Percentiles rank a stretch among this genome's conserved stretches.
Conservation (phyloP, 1,284 basidiomycete species). For the Boletus mariae region DNA sequence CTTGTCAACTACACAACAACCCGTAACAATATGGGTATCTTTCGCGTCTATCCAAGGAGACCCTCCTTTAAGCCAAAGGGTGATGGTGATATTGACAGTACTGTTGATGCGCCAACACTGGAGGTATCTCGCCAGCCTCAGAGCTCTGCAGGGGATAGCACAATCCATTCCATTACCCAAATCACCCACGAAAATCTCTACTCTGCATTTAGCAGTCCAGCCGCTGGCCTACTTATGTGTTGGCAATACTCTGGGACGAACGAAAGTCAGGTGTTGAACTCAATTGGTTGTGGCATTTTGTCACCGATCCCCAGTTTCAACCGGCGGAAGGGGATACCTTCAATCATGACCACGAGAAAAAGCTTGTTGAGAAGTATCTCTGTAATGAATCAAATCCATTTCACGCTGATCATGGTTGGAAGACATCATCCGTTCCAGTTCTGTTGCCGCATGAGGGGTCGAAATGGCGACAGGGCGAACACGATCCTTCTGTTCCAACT, state of each 20-base stretch:
- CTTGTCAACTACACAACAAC: too few relatives aligned
- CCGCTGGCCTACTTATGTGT: slow-evolving; percentile 5
- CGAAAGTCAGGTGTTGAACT: background rate
- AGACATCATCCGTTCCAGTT: background rate
- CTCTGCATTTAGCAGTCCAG: slow-evolving; percentile 5
- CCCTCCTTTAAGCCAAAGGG: too few relatives aligned
- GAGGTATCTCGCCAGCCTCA: too few relatives aligned
- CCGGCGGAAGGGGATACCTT: background rate
- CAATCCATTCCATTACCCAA: too few relatives aligned
- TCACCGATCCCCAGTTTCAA: background rate
- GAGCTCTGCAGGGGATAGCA: too few relatives aligned
- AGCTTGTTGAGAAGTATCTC: background rate
- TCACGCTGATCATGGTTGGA: background rate
- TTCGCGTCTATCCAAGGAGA: too few relatives aligned
- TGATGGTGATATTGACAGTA: too few relatives aligned
- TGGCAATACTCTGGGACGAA: slow-evolving; percentile 10
- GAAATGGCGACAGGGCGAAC: background rate
- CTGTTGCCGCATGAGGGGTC: background rate
- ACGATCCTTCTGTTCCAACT: background rate
- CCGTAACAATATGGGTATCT: too few relatives aligned
- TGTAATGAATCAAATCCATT: background rate
- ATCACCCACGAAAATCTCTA: slow-evolving; percentile 5
- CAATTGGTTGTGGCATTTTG: background rate
- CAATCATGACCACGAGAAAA: background rate
- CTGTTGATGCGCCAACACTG: too few relatives aligned